Evolutionary conservation across 768 basidiomycete species (phyloP), one percentile per base, ranked within the genome.

Genomic region (Chlorophyllum brunneum): DNA sequence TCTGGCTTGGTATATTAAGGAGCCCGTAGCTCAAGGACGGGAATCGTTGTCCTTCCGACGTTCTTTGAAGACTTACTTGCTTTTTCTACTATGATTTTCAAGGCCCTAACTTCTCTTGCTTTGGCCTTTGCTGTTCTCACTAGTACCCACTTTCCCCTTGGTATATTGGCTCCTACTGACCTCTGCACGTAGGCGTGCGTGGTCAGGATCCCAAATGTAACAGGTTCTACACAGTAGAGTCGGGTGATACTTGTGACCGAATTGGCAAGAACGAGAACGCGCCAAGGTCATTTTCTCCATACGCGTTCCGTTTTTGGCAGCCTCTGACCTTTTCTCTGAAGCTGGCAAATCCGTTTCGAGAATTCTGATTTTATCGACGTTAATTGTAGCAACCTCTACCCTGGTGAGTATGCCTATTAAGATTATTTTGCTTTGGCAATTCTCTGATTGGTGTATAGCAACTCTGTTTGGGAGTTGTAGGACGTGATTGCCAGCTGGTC

Each of bases 301-400:
- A 6, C 22, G 11, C 15, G 23, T 49, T 41, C 16, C 20, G n/a
- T 22, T 10, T 23, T 24, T 13, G 11, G 11, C 15, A 16, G 18
- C 4, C 8, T 24, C 2, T 34, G 51, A 11, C 20, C 3, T 41
- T 11, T 23, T n/a, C 20, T 11, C 11, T 26, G 41, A 53, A 82
- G 82, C 0, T 82, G 73, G 68, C 86, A 88, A 65, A 77, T 88
- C 53, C 75, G 76, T 16, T 52, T 70, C 30, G 77, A 79, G 54
- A 82, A 81, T 64, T 58, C 60, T 5, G 75, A 67, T 27, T 55
- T 63, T 53, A 78, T 85, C 60, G 70, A 83, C 61, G 55, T 76
- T 0, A 63, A 58, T 16, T 88, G 87, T 64, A 67, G 70, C 47
- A 83, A 88, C 68, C 73, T 89, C 36, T 61, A 62, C 18, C 56